Evolutionary conservation across 164 flowering plant species (phyloP).

Genomic region (Macadamia tetraphylla): DNA sequence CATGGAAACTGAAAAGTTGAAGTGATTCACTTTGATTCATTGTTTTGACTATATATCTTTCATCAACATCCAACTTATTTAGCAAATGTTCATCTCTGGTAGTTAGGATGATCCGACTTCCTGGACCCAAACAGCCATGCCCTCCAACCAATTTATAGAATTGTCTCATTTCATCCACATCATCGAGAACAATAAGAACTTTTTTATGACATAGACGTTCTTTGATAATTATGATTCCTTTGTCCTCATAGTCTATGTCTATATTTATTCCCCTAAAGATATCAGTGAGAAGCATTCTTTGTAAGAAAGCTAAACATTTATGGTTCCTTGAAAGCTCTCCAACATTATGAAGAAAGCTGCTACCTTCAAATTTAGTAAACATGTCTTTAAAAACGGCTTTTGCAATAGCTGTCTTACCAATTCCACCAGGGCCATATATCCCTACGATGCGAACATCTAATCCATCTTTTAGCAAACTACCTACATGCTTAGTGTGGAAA

Average conservation of each 20-base stretch:
- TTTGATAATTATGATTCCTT: slow-evolving; percentile 5
- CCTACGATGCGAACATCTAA: neutral
- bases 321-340: neutral
- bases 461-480: neutral
- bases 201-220: neutral
- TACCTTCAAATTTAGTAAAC: neutral
- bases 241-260: neutral
- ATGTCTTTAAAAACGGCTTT: too few species aligned
- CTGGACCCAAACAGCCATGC: too few species aligned
- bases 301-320: neutral
- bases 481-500: neutral
- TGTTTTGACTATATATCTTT: too few species aligned
- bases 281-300: neutral
- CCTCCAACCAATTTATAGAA: neutral
- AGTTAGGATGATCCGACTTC: too few species aligned
- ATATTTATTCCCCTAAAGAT: neutral
- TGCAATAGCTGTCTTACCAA: too few species aligned
- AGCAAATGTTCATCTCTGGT: too few species aligned
- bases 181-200: neutral
- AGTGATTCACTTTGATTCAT: neutral
- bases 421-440: neutral
- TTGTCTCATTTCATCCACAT: too few species aligned
- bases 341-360: slow-evolving; percentile 9
- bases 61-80: too few species aligned
- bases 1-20: neutral